Percentiles rank a stretch among this genome's conserved stretches.
These are phyloP conservation scores for Beauveria sp. DNA, from an alignment of 2,329 filamentous ascomycete species.

Conservation along the genomic window DNA sequence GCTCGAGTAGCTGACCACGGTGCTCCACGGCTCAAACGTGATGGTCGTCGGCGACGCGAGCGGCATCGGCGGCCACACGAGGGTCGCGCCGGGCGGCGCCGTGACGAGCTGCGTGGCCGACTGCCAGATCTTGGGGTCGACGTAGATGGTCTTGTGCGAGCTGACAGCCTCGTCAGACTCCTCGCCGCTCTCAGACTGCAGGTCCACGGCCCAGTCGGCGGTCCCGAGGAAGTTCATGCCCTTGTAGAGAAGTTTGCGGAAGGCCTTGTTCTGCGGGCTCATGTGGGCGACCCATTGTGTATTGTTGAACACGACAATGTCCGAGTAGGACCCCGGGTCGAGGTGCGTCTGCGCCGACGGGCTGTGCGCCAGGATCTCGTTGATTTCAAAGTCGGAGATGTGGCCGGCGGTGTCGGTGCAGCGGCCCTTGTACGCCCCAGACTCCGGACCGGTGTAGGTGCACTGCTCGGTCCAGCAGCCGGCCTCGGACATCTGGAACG, in stretches of 20 bases:
- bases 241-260: conserved; percentile 5
- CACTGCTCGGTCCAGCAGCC: conserved; percentile 22
- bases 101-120: not conserved
- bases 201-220: conserved; percentile 15
- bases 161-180: not conserved
- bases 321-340: not conserved
- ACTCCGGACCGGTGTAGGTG: conserved; percentile 18
- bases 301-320: conserved; percentile 18
- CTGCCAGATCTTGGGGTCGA: not conserved
- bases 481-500: conserved; percentile 25
- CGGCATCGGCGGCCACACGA: conserved; percentile 21
- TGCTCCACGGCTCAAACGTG: conserved; percentile 3
- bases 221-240: conserved; percentile 13
- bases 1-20: conserved; percentile 1
- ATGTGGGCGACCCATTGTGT: conserved; percentile 15
- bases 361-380: conserved; percentile 13
- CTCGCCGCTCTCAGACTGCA: conserved; percentile 1
- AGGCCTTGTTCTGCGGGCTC: conserved; percentile 9
- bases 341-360: not conserved
- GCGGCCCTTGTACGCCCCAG: conserved; percentile 17
- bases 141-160: not conserved
- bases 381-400: conserved; percentile 25
- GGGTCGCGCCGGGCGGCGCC: conserved; percentile 16
- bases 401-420: conserved; percentile 25
- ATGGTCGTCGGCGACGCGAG: not conserved